These are phyloP conservation scores for Orobanche coerulescens DNA, from an alignment of 257 asterid genomes.

Conservation along the genomic window DNA sequence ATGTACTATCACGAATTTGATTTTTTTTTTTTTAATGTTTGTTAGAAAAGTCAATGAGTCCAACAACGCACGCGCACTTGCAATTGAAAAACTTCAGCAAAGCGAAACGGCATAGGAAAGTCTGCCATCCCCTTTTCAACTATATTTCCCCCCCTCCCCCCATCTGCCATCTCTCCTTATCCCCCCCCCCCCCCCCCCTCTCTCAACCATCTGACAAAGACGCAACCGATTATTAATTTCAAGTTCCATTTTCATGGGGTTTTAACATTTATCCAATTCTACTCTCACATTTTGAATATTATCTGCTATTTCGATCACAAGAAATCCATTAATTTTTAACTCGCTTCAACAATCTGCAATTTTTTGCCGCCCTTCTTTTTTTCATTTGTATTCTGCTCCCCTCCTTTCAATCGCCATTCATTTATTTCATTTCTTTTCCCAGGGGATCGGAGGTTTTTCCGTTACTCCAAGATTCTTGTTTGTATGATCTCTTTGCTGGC, in stretches of 20 bases:
- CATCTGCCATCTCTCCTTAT: background rate
- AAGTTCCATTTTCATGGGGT: conserved; percentile 19
- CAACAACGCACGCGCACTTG: conserved; percentile 28
- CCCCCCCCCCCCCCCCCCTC: conserved; percentile 19
- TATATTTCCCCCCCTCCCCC: background rate
- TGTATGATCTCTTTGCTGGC: conserved; percentile 17
- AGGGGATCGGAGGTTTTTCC: conserved; percentile 19
- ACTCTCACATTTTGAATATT: conserved; percentile 6
- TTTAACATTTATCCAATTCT: conserved; percentile 19
- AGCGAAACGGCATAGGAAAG: conserved; percentile 15
- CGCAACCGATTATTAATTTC: conserved; percentile 11
- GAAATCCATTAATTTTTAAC: conserved; percentile 15
- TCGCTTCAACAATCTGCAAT: conserved; percentile 5
- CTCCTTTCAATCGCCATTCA: conserved; percentile 18
- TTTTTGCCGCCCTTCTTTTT: conserved; percentile 8
- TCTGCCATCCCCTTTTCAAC: conserved; percentile 16
- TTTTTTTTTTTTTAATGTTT: no score
- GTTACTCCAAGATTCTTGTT: conserved; percentile 23
- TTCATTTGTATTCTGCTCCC: conserved; percentile 1
- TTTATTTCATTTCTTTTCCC: conserved; percentile 13
- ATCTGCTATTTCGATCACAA: conserved; percentile 13
- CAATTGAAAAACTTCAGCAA: conserved; percentile 24
- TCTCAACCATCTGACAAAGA: background rate
- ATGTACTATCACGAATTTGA: no score
- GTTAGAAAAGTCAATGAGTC: conserved; percentile 33